Base-by-base conservation (phyloP, 2,329 filamentous ascomycete species). In the Neoarthrinium moseri region DNA sequence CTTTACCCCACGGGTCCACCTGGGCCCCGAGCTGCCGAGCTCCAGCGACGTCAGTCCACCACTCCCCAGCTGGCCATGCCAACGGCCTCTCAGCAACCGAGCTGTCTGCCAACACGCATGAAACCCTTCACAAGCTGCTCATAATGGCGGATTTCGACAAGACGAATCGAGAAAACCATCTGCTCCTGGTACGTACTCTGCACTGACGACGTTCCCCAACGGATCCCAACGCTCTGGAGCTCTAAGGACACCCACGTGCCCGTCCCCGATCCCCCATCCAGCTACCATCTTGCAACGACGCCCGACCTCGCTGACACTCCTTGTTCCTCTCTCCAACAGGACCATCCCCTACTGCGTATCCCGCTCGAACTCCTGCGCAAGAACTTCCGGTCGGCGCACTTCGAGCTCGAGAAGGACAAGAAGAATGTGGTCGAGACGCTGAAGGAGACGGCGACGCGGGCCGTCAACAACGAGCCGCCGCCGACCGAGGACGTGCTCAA, bases 351-450 rank as follows among this genome's bases (percentile, higher is more conserved):
- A 54, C 83, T 99, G 55, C 90, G 91, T 26, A 83, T 97, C 18
- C 94, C 94, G 15, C 87, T 92, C 68, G 94, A 97, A 65, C 86
- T 96, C 47, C 84, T 95, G 18, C 87, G 91, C 46, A 92, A 94
- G 66, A 97, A 95, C 71, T 95, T 97, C 71, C 94, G 95, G 59
- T 83, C 86, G 4, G 87, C 87, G 34, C 88, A 91, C 64, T 84
- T 86, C 60, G 75, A 81, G 52, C 81, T 91, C 64, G 88, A 92
- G 62, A 86, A 84, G 62, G 83, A 88, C 56, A 82, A 80, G 51
- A 75, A 77, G 15, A 74, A 75, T 39, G 69, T 90, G 52, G 83
- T 82, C 58, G 77, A 80, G 18, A 68, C 76, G 10, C 74, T 86
- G 48, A 78, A 78, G 54, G 80, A 84, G 37, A 78, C 80, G 2